Base-by-base conservation (phyloP, 1,139 yeast genomes). In the Hemisphaericaspora xylanilytica region DNA sequence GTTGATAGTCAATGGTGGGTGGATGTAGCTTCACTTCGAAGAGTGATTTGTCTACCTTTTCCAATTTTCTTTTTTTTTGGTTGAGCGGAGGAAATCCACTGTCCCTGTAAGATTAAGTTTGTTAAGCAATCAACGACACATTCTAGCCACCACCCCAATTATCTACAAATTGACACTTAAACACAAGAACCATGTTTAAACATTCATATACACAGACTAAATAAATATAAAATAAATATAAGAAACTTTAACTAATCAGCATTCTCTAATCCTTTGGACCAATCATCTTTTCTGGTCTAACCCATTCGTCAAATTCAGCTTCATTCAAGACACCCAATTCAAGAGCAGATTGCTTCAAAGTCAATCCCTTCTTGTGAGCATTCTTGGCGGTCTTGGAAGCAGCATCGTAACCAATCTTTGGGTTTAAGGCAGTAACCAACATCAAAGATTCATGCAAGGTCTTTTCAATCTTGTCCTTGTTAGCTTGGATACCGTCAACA, bases 351-450 rank as follows among this genome's bases (percentile, higher is more conserved):
- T 88, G 85, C 73, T 92, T 92, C 70, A 92, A 80, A 33, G 98
- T 92, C 58, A 90, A 77, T 24, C 97, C 97, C 75, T 92, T 89
- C 75, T 90, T 86, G 79, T 92, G 97, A 38, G 98, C 98, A 60
- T 92, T 88, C 78, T 92, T 92, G 53, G 98, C 98, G 40, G 89
- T 92, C 79, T 90, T 89, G 45, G 97, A 88, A 42, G 98, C 97
- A 53, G 83, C 78, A 63, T 92, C 98, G 70, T 92, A 92, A 56
- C 98, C 98, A 57, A 92, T 92, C 81, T 90, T 89, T 55, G 98
- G 97, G 80, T 92, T 94, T 63, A 92, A 80, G 24, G 98, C 97
- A 43, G 98, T 92, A 38, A 92, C 98, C 71, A 92, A 78, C 98
- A 92, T 92, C 63, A 92, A 80, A 9, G 97, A 88, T 70, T 92